Base-by-base conservation (phyloP, 169 alveolate species). In the Plasmodium gallinaceum region DNA sequence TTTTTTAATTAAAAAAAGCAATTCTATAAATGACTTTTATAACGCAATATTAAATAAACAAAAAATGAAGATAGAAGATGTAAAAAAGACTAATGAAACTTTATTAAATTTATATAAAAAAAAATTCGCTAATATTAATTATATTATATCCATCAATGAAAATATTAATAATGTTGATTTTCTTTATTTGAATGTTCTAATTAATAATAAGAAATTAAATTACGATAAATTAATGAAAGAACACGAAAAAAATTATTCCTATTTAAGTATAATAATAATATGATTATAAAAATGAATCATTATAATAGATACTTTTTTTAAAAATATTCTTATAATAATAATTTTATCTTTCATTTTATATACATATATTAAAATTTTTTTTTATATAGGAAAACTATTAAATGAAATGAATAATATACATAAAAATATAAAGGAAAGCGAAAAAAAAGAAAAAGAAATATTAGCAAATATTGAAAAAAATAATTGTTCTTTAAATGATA, bases 141-240 rank as follows among this genome's bases (percentile, higher is more conserved):
- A 68, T 46, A 68, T 83, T 18, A 68, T 83, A 8, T 66, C 85
- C 20, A 39, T 68, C 5, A 83, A 62, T 39, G 83, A 83, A 66
- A 69, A 62, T 45, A 83, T 83, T 6, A 68, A 83, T 43, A 51
- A 20, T 48, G 91, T 83, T 0, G 91, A 83, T 42, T 83, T 83
- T 58, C 54, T 54, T 18, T 83, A 68, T 46, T 46, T 83, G 9
- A 57, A 83, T 46, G 91, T 83, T 9, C 32, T 83, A 37, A 83
- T 83, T 14, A 26, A 57, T 48, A 83, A 83, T 18, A 69, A 57
- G 37, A 83, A 68, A 52, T 26, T 83, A 32, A 32, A 83, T 45
- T 83, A 83, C 37, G 85, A 83, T 14, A 8, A 52, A 4, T 62
- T 83, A 2, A 83, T 83, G 91, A 20, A 52, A 37, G 83, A 68